A percentile compares a stretch with the other conserved stretches of the same genome.
Conservation (phyloP, 2,329 filamentous ascomycete genomes). For the Phyllosticta citriasiana region DNA sequence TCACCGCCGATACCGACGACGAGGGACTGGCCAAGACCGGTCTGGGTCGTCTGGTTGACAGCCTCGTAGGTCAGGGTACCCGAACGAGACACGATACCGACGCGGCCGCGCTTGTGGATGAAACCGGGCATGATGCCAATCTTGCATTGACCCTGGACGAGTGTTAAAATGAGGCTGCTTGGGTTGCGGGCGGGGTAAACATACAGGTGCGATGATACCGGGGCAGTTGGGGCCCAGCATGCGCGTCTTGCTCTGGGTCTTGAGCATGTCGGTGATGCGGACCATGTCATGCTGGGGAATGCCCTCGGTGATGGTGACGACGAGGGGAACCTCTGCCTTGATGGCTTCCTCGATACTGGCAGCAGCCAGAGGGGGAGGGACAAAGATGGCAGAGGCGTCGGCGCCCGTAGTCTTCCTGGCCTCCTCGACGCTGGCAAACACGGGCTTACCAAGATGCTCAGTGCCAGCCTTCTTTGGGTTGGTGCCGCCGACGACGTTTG, state of each 20-base stretch:
- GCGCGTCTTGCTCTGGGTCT: slow-evolving; percentile 93
- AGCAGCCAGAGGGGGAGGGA: slow-evolving; percentile 86
- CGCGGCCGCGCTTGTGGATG: slow-evolving; percentile 98
- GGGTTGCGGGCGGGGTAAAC: slow-evolving; percentile 7
- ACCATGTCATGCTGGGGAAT: slow-evolving; percentile 99
- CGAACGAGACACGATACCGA: slow-evolving; percentile 96
- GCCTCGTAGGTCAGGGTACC: slow-evolving; percentile 98
- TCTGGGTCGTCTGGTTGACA: slow-evolving; percentile 98
- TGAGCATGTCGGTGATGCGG: slow-evolving; percentile 94
- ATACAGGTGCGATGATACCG: slow-evolving; percentile 76
- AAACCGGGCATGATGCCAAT: slow-evolving; percentile 99
- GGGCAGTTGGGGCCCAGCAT: slow-evolving; percentile 97
- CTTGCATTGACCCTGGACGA: slow-evolving; percentile 82
- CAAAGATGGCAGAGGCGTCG: slow-evolving; percentile 88
- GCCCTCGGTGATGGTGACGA: slow-evolving; percentile 89
- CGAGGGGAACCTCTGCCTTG: slow-evolving; percentile 81
- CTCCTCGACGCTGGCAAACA: slow-evolving; percentile 82
- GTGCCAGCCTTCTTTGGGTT: slow-evolving; percentile 97
- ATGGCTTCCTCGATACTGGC: slow-evolving; percentile 96
- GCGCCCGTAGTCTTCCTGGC: slow-evolving; percentile 86
- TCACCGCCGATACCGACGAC: slow-evolving; percentile 98
- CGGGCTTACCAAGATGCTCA: slow-evolving; percentile 80
- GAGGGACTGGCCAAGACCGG: slow-evolving; percentile 92
- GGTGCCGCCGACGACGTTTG: slow-evolving; percentile 93
- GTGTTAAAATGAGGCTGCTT: slow-evolving; percentile 5